Conservation (phyloP, 2,329 filamentous ascomycete species). For the Teratosphaeria zuluensis region DNA sequence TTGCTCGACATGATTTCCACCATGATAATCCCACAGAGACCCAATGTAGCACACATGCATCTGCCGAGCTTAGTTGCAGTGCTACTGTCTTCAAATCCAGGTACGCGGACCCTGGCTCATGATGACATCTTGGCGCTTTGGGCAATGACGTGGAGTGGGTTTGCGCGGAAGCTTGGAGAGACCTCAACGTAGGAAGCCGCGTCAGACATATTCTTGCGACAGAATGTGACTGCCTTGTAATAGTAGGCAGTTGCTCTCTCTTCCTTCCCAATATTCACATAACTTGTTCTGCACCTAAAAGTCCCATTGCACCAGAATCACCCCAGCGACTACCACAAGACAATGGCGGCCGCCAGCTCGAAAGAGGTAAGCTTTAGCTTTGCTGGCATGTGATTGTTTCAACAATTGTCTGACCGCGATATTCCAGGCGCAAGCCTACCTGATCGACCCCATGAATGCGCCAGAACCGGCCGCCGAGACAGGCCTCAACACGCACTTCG, state of each 20-base stretch:
- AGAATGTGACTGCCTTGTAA: not conserved
- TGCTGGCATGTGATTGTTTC: not conserved
- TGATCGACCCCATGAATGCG: slow-evolving; percentile 60
- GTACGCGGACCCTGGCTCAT: no score
- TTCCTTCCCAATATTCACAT: not conserved
- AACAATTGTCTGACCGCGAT: not conserved
- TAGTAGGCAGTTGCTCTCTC: not conserved
- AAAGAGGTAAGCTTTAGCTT: slow-evolving; percentile 2
- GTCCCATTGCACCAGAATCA: not conserved
- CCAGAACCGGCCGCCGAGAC: slow-evolving; percentile 60
- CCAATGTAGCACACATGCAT: no score
- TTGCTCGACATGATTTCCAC: no score
- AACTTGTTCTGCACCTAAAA: no score
- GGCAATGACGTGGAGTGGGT: not conserved
- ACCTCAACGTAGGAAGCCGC: not conserved
- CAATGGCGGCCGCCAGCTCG: slow-evolving; percentile 1
- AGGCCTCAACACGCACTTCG: slow-evolving; percentile 51
- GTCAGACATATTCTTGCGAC: not conserved
- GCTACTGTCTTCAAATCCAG: no score
- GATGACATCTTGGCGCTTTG: not conserved
- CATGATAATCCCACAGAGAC: no score
- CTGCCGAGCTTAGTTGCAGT: no score
- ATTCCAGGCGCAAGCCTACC: slow-evolving; percentile 37
- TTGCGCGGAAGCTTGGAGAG: not conserved
- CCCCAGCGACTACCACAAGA: not conserved